Percentiles rank a stretch among this genome's conserved stretches.
Conservation (phyloP, 1,139 yeast species). For the Protomyces arabidopsidicola region DNA sequence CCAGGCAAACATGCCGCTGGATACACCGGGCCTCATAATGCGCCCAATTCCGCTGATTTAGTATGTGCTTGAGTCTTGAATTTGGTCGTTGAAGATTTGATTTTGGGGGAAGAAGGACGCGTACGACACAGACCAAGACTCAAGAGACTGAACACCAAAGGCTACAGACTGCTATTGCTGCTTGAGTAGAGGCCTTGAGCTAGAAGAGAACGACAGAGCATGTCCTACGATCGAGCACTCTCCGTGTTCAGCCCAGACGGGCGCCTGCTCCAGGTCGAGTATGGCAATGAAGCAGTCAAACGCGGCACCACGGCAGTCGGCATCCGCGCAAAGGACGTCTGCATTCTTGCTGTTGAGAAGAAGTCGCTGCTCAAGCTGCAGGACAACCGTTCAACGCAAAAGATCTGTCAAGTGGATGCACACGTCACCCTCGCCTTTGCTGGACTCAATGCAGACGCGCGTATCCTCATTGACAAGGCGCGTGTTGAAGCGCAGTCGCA, state of each 20-base stretch:
- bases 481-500: slow-evolving; percentile 97
- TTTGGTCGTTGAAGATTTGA: no score
- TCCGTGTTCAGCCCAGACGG: slow-evolving; percentile 95
- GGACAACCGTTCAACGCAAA: slow-evolving; percentile 94
- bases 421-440: slow-evolving; percentile 93
- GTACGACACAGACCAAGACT: no score
- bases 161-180: no score
- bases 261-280: slow-evolving; percentile 61
- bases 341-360: slow-evolving; percentile 93
- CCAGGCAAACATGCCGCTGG: neutral
- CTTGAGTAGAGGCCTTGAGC: neutral
- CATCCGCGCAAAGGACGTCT: slow-evolving; percentile 81
- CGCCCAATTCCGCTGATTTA: no score
- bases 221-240: slow-evolving; percentile 86
- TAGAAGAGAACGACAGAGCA: neutral
- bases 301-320: slow-evolving; percentile 97
- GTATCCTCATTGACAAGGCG: slow-evolving; percentile 90
- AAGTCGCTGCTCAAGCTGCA: slow-evolving; percentile 91
- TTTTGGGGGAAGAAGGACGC: no score
- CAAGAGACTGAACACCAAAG: no score
- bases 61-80: no score
- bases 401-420: slow-evolving; percentile 84
- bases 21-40: neutral
- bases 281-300: slow-evolving; percentile 96
- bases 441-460: slow-evolving; percentile 95